Percentiles rank a stretch among this genome's conserved stretches.
These are phyloP conservation scores for Dujonia santamariae DNA, from an alignment of 1,139 yeast species.

Conservation along the genomic window DNA sequence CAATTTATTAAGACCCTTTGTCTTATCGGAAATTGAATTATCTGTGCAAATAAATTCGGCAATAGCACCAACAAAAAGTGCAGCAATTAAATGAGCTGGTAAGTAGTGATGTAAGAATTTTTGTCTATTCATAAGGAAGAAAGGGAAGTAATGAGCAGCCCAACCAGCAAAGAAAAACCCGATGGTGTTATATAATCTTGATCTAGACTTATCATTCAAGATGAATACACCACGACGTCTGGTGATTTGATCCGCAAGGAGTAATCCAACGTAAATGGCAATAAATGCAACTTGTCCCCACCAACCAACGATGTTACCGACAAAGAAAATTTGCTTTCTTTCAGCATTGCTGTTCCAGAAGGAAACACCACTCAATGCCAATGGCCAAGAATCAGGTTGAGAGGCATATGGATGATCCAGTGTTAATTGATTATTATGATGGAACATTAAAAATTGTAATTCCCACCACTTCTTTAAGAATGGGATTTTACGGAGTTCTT, in stretches of 20 bases:
- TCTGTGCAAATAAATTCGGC: slow-evolving; percentile 77
- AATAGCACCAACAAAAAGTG: slow-evolving; percentile 76
- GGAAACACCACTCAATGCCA: slow-evolving; percentile 85
- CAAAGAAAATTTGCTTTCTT: slow-evolving; percentile 76
- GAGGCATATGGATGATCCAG: slow-evolving; percentile 96
- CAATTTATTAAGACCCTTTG: slow-evolving; percentile 16
- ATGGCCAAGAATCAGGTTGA: slow-evolving; percentile 93
- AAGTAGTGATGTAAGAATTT: slow-evolving; percentile 91
- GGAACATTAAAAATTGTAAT: slow-evolving; percentile 84
- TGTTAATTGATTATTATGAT: slow-evolving; percentile 82
- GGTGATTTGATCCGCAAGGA: slow-evolving; percentile 72
- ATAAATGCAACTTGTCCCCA: slow-evolving; percentile 77
- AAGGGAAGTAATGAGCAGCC: slow-evolving; percentile 86
- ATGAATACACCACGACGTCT: slow-evolving; percentile 67
- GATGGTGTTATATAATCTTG: slow-evolving; percentile 73
- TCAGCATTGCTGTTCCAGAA: slow-evolving; percentile 81
- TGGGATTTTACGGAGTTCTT: slow-evolving; percentile 55
- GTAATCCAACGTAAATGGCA: slow-evolving; percentile 58
- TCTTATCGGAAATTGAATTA: slow-evolving; percentile 15
- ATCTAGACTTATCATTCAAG: slow-evolving; percentile 61
- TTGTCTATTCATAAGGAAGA: slow-evolving; percentile 90
- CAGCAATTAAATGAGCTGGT: slow-evolving; percentile 93
- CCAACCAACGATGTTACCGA: slow-evolving; percentile 89
- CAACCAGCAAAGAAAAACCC: slow-evolving; percentile 88
- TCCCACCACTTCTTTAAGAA: slow-evolving; percentile 89